Evolutionary conservation across 768 basidiomycete species (phyloP).

Genomic region (Boletellus emodensis): DNA sequence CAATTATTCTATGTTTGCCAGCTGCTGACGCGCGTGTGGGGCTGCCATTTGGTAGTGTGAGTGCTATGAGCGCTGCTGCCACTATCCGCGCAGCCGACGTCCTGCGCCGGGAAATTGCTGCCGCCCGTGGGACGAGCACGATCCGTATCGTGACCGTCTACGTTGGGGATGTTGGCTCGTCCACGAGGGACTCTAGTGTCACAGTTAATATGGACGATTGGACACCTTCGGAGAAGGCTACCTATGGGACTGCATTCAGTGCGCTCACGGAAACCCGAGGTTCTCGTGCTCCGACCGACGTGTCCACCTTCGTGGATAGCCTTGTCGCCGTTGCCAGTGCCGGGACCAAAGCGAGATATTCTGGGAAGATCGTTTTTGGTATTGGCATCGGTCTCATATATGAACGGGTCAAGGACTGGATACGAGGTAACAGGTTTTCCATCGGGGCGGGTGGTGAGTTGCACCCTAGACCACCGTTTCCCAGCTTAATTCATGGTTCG

Average conservation of each 20-base stretch:
- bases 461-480: not conserved
- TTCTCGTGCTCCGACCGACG: slow-evolving; percentile 52
- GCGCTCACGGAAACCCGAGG: slow-evolving; percentile 41
- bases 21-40: slow-evolving; percentile 70
- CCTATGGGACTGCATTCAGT: slow-evolving; percentile 68
- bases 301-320: slow-evolving; percentile 53
- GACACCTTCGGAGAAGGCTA: slow-evolving; percentile 68
- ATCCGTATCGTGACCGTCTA: slow-evolving; percentile 62
- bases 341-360: slow-evolving; percentile 40
- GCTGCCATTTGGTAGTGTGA: slow-evolving; percentile 59
- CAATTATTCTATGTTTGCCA: slow-evolving; percentile 72
- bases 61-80: slow-evolving; percentile 73
- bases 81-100: slow-evolving; percentile 71
- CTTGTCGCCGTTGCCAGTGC: slow-evolving; percentile 58
- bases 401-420: slow-evolving; percentile 47
- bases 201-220: slow-evolving; percentile 60
- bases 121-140: slow-evolving; percentile 57
- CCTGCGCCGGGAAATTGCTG: slow-evolving; percentile 68
- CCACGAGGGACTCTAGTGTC: slow-evolving; percentile 28
- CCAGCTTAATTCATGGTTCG: slow-evolving; percentile 10
- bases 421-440: slow-evolving; percentile 64
- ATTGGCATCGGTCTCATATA: slow-evolving; percentile 40
- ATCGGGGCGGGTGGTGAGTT: slow-evolving; percentile 76
- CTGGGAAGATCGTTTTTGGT: slow-evolving; percentile 40
- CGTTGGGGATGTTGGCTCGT: slow-evolving; percentile 53